Base-by-base conservation (phyloP, 257 asterid species). In the Primulina huaijiensis region DNA sequence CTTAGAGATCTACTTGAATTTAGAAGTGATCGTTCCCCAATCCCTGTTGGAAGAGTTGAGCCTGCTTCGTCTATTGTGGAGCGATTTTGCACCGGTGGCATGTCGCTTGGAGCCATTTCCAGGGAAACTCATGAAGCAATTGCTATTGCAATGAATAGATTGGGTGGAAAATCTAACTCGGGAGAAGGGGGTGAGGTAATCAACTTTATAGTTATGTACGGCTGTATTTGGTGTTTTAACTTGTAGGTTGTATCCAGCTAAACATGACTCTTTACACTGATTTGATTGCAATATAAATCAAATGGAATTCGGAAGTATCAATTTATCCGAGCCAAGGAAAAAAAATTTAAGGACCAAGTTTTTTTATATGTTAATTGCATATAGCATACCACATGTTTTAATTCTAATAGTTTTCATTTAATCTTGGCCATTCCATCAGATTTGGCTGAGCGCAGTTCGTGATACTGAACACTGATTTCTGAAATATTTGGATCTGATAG, bases 171-270 rank as follows among this genome's bases (percentile, higher is more conserved):
- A 77, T 94, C 99, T 59, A 94, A 94, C 77, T 94, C 99, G 6
- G 99, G 97, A 74, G 99, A 94, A 86, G 99, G 99, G 67, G 99
- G 99, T 59, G 99, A 94, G 99, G 99, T 94, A 89, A 80, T 71
- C 58, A 53, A 60, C 43, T 72, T 19, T 29, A 19, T 30, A 11
- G 7, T 66, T 52, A 4, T 62, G 68, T 40, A 46, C 17, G 29
- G 59, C 65, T 60, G 3, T 12, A 31, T 69, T 70, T 69, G 43
- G 27, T 62, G 16, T 25, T 25, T 27, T 4, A 23, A 27, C 57
- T 20, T n/a, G 19, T n/a, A 10, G 50, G 16, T 33, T 59, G 46
- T 16, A 37, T 71, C 69, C 9, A 6, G 53, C 62, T 46, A 53
- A 33, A 31, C 23, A 53, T 5, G 20, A 53, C 6, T 55, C 33